These are phyloP conservation scores for Quercus parvula DNA, from an alignment of 306 rosid genomes.

Conservation along the genomic window DNA sequence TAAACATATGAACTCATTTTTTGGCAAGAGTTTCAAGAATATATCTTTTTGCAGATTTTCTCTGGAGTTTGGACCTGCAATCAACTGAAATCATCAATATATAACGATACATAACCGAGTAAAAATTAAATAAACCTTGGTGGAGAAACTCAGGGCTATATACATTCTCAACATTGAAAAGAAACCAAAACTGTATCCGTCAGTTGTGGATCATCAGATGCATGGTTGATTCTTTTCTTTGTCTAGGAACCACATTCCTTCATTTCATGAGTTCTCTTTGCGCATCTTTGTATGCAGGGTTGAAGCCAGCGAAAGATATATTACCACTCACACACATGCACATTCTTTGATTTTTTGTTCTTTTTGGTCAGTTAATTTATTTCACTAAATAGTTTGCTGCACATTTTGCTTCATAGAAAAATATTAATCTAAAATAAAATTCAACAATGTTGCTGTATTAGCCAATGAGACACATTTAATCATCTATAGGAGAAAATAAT, in stretches of 20 bases:
- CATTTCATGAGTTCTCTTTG: not conserved
- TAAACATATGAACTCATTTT: not conserved
- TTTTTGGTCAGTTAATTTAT: no score
- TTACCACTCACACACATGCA: no score
- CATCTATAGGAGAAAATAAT: no score
- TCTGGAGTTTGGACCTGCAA: no score
- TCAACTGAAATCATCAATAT: not conserved
- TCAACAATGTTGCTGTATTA: no score
- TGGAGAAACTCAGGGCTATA: not conserved
- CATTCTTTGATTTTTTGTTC: no score
- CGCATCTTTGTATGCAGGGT: not conserved
- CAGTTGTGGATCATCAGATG: not conserved
- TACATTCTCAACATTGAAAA: constrained; percentile 8
- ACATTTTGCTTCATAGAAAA: no score
- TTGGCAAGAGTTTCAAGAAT: not conserved
- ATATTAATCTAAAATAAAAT: no score
- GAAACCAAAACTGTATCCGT: not conserved
- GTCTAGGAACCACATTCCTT: constrained; percentile 7
- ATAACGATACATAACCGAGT: constrained; percentile 11
- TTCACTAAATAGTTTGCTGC: no score
- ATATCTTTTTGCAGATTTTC: no score
- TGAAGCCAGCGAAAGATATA: not conserved
- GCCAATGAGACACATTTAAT: no score
- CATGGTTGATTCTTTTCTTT: constrained; percentile 1
- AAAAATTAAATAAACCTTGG: constrained; percentile 1